phyloP scores from a whole-genome alignment of 1,284 basidiomycete species.

The Tilletia indica region DNA sequence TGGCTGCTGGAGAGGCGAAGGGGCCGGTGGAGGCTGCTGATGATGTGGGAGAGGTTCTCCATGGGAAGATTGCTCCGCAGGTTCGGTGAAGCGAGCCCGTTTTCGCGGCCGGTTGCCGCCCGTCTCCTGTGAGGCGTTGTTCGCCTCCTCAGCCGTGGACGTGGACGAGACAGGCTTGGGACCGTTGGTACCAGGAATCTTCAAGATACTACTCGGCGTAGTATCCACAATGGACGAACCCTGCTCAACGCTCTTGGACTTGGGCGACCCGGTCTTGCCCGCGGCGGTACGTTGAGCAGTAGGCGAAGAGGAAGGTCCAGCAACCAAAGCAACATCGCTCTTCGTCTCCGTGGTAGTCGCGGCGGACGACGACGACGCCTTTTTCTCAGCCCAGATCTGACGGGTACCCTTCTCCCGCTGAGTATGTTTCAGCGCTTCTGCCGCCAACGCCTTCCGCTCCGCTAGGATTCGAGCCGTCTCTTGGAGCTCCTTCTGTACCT shows the following conservation, averaged over 20 bases:
- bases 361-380: neutral
- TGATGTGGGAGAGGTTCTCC: neutral
- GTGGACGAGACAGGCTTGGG: too few species aligned
- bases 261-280: neutral
- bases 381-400: neutral
- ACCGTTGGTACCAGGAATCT: too few species aligned
- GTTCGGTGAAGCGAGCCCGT: neutral
- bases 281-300: too few species aligned
- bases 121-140: too few species aligned
- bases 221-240: too few species aligned
- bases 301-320: too few species aligned
- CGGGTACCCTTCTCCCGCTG: too few species aligned
- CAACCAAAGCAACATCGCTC: too few species aligned
- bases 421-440: neutral
- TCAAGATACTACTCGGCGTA: too few species aligned
- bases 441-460: neutral
- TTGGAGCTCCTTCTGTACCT: slow-evolving; percentile 31
- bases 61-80: neutral
- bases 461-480: neutral
- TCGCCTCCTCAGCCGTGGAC: too few species aligned
- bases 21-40: neutral
- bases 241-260: too few species aligned
- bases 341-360: too few species aligned
- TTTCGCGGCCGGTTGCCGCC: neutral
- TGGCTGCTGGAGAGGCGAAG: neutral